Evolutionary conservation across 2,329 filamentous ascomycete species (phyloP).

Genomic region (Fusarium anthophilum): DNA sequence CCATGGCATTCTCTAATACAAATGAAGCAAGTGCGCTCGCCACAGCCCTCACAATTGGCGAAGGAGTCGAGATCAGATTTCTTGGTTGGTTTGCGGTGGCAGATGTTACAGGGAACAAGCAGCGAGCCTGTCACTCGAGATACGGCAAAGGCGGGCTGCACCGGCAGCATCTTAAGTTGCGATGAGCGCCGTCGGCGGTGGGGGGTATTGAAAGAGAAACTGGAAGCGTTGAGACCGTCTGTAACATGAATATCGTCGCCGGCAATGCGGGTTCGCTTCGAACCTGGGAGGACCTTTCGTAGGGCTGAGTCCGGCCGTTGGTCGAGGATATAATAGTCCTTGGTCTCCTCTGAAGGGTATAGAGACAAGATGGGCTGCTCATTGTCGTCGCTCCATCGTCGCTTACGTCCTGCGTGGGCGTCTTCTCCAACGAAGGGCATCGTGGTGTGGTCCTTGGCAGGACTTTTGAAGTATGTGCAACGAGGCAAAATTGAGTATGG

Average conservation of each 20-base stretch:
- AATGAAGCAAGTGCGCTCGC: constrained; percentile 72
- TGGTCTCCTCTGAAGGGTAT: constrained; percentile 39
- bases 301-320: constrained; percentile 37
- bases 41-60: constrained; percentile 70
- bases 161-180: constrained; percentile 37
- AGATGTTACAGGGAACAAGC: constrained; percentile 72
- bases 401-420: constrained; percentile 47
- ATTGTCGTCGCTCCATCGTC: constrained; percentile 46
- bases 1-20: constrained; percentile 72
- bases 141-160: constrained; percentile 25
- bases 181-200: constrained; percentile 43
- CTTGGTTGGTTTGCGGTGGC: constrained; percentile 70
- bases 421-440: constrained; percentile 51
- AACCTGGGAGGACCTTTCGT: constrained; percentile 46
- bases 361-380: constrained; percentile 37
- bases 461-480: constrained; percentile 19
- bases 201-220: constrained; percentile 1
- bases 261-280: constrained; percentile 45
- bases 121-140: constrained; percentile 34
- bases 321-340: constrained; percentile 42
- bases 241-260: constrained; percentile 36
- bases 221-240: constrained; percentile 17
- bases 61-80: constrained; percentile 74
- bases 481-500: constrained; percentile 14
- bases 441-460: constrained; percentile 29